Evolutionary conservation across 768 basidiomycete genomes (phyloP), one percentile per base, ranked within the genome.

Genomic region (Astraeus odoratus): DNA sequence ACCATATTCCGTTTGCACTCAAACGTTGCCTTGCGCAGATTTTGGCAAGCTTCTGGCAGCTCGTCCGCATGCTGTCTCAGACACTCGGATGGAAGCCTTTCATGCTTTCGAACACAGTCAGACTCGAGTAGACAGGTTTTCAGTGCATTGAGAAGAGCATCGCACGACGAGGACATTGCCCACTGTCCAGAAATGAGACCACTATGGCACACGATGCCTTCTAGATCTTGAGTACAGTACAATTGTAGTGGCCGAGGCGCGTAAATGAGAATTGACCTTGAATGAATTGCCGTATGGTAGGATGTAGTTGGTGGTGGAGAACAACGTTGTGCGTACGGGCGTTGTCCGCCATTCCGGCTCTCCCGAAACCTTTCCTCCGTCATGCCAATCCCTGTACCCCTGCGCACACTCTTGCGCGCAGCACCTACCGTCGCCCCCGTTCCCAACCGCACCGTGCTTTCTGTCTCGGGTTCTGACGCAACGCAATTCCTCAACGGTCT

Each of bases 1-100:
- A 90, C 89, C 86, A 90, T 86, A 34, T 83, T 87, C 47, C 89
- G 75, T 64, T 95, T 95, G 68, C 92, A 95, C 52, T 94, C 88
- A 54, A 86, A 92, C 1, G 86, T 81, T 9, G 88, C 87, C 63
- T 79, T 81, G 42, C 92, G 74, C 44, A 95, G 67, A 22, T 79
- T 75, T 59, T 80, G 78, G 60, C 92, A 95, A 54, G 84, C 74
- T 53, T 86, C 80, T 2, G 92, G 90, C 20, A 95, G 73, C 51
- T 90, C 83, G 43, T 81, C 69, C 19, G 65, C 67, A 64, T 93
- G 86, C 22, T 86, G 59, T 55, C 75, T 80, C 39, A 95, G 73
- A 64, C 92, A 95, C 25, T 88, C 85, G 0, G 89, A 91, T 6
- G 92, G 92, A n/a, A 86, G 70, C 43, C 71, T 66, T 2, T 83